Evolutionary conservation across 257 asterid species (phyloP).

Genomic region (Fraxinus americana): DNA sequence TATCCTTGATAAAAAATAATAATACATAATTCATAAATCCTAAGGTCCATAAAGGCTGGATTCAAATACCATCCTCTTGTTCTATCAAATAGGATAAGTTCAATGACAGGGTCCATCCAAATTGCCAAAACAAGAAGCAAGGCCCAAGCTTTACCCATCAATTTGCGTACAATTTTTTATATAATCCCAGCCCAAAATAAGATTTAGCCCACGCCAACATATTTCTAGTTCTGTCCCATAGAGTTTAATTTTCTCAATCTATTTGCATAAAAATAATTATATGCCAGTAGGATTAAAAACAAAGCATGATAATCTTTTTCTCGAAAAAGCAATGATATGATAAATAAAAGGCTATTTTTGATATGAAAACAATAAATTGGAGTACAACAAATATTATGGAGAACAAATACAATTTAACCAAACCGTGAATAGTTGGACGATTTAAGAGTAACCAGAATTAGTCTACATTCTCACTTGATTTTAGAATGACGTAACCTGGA

Average conservation of each 20-base stretch:
- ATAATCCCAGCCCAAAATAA: too few relatives aligned
- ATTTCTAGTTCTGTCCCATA: too few relatives aligned
- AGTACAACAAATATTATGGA: not conserved
- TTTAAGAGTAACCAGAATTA: not conserved
- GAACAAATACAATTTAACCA: too few relatives aligned
- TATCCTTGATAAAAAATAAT: not conserved
- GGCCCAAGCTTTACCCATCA: not conserved
- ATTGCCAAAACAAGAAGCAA: not conserved
- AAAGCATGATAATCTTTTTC: not conserved
- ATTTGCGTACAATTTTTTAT: too few relatives aligned
- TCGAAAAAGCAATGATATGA: not conserved
- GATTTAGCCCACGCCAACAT: too few relatives aligned
- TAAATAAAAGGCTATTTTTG: not conserved
- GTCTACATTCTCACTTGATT: too few relatives aligned
- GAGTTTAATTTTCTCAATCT: not conserved
- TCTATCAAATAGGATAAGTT: not conserved
- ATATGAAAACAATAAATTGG: not conserved
- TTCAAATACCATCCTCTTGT: not conserved
- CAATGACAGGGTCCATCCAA: not conserved
- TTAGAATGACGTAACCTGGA: too few relatives aligned
- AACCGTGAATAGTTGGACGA: not conserved
- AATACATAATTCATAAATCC: not conserved
- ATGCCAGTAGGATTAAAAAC: conserved; percentile 12
- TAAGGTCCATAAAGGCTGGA: not conserved
- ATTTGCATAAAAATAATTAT: not conserved